Conservation (phyloP, 2,329 filamentous ascomycete species). For the Huntiella decipiens region DNA sequence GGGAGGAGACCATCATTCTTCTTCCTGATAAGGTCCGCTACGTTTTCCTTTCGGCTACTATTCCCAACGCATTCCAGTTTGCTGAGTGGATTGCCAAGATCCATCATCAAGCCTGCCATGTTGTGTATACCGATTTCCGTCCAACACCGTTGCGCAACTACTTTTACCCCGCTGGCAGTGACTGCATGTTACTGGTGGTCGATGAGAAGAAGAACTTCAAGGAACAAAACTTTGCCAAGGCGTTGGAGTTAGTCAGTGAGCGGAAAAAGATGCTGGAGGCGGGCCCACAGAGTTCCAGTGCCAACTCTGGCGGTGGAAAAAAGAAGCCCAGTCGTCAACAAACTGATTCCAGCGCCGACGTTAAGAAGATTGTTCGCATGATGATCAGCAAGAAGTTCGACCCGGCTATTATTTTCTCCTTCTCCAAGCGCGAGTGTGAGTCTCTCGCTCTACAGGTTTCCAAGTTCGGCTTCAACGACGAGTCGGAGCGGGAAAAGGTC, state of each 20-base stretch:
- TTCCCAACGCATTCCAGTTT: conserved; percentile 97
- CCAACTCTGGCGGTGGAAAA: conserved; percentile 55
- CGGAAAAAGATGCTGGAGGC: conserved; percentile 71
- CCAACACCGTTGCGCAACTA: conserved; percentile 95
- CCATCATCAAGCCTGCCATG: conserved; percentile 92
- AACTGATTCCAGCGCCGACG: conserved; percentile 53
- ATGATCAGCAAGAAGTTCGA: conserved; percentile 96
- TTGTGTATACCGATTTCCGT: conserved; percentile 96
- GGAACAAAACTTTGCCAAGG: conserved; percentile 92
- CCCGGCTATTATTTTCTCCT: conserved; percentile 97
- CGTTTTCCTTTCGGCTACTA: conserved; percentile 93
- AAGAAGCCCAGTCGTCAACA: conserved; percentile 71
- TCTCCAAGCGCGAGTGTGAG: conserved; percentile 95
- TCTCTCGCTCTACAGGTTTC: conserved; percentile 74
- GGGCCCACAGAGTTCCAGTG: conserved; percentile 30
- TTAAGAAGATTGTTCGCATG: conserved; percentile 97
- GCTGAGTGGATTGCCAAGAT: conserved; percentile 99
- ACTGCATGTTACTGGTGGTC: conserved; percentile 83
- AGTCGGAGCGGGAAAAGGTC: conserved; percentile 88
- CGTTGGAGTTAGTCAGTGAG: conserved; percentile 76
- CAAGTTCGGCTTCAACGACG: conserved; percentile 81
- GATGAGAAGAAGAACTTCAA: conserved; percentile 94
- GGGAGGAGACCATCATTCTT: conserved; percentile 98
- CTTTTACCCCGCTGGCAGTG: conserved; percentile 83
- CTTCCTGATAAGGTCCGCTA: conserved; percentile 97